These are phyloP conservation scores for Lathyrus oleraceus DNA, from an alignment of 306 rosid species.

Conservation along the genomic window DNA sequence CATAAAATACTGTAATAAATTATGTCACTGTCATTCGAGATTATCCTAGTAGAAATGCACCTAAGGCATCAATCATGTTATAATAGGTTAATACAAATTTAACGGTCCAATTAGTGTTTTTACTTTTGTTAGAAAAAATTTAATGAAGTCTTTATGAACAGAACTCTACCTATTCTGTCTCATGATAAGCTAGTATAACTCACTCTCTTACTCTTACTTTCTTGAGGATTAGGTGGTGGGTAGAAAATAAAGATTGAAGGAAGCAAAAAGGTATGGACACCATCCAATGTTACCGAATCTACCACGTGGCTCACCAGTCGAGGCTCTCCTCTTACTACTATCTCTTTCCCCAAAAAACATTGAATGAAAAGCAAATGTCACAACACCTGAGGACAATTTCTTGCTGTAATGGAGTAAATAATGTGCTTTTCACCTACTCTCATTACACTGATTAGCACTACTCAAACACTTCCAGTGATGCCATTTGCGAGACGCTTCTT, in stretches of 20 bases:
- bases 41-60: constrained; percentile 20
- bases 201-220: constrained; percentile 2
- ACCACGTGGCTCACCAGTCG: constrained; percentile 71
- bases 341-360: constrained; percentile 45
- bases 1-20: background rate
- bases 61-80: background rate
- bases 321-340: constrained; percentile 38
- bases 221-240: constrained; percentile 11
- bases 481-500: constrained; percentile 13
- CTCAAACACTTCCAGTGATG: background rate
- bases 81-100: background rate
- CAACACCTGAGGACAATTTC: constrained; percentile 40
- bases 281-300: constrained; percentile 50
- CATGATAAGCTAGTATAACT: background rate
- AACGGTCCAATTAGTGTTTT: constrained; percentile 15
- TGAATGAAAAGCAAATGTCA: constrained; percentile 55
- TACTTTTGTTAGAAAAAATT: background rate
- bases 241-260: constrained; percentile 49
- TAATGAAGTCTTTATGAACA: background rate
- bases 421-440: background rate
- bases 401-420: background rate
- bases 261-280: constrained; percentile 57
- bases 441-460: background rate
- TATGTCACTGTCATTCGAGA: background rate
- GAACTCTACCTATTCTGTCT: constrained; percentile 16